phyloP scores from a whole-genome alignment of 306 rosid species.

The Senna tora region DNA sequence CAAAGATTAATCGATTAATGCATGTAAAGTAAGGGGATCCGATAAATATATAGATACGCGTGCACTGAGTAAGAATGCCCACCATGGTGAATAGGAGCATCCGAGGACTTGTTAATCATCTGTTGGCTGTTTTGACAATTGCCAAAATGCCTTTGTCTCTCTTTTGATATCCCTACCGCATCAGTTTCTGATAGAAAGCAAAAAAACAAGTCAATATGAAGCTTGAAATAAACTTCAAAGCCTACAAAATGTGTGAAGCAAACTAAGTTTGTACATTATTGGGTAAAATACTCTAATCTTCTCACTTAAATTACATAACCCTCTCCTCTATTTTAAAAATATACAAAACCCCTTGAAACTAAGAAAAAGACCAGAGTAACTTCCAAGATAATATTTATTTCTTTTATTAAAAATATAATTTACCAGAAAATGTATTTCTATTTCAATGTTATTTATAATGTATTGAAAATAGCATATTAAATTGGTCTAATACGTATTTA shows the following conservation, averaged over 20 bases:
- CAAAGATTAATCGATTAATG: slow-evolving; percentile 12
- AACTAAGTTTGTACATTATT: not conserved
- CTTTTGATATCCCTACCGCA: slow-evolving; percentile 23
- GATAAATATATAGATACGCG: not conserved
- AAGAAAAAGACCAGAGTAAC: too few relatives aligned
- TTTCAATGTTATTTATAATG: too few relatives aligned
- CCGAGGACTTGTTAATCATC: slow-evolving; percentile 12
- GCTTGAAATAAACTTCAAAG: not conserved
- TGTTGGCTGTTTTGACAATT: slow-evolving; percentile 23
- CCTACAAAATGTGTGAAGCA: slow-evolving; percentile 9
- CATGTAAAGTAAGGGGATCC: slow-evolving; percentile 20
- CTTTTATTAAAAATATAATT: too few relatives aligned
- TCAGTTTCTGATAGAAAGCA: slow-evolving; percentile 42
- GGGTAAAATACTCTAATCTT: too few relatives aligned
- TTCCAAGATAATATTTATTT: too few relatives aligned
- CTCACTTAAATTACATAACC: too few relatives aligned
- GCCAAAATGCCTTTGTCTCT: slow-evolving; percentile 24
- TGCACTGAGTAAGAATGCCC: slow-evolving; percentile 18
- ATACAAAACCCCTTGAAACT: too few relatives aligned
- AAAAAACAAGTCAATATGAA: slow-evolving; percentile 29
- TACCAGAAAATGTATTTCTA: too few relatives aligned
- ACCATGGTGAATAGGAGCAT: slow-evolving; percentile 22
- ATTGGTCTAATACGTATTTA: too few relatives aligned
- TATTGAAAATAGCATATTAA: too few relatives aligned
- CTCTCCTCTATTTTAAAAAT: too few relatives aligned